Evolutionary conservation across 257 asterid species (phyloP).

Genomic region (Lycium ferocissimum): DNA sequence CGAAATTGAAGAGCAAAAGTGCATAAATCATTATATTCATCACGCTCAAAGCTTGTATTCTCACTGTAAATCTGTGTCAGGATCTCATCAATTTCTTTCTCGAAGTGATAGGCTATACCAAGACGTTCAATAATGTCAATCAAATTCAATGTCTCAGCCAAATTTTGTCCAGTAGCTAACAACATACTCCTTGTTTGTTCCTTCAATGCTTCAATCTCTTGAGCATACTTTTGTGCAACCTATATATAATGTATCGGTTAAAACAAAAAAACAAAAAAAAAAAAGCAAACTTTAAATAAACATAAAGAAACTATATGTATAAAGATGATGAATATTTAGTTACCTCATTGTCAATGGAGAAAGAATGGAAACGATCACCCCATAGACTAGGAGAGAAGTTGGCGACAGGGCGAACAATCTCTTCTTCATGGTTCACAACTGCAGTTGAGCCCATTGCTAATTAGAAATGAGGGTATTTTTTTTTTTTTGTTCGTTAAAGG

Average conservation of each 20-base stretch:
- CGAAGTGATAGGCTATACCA: conserved; percentile 45
- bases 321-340: not conserved
- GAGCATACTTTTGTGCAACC: not conserved
- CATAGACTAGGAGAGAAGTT: conserved; percentile 44
- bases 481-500: too few relatives aligned
- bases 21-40: conserved; percentile 21
- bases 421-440: not conserved
- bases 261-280: not conserved
- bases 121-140: conserved; percentile 48
- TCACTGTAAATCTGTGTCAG: conserved; percentile 1
- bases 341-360: not conserved
- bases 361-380: conserved; percentile 40
- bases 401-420: conserved; percentile 39
- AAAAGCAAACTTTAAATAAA: not conserved
- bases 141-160: conserved; percentile 33
- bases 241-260: not conserved
- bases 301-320: not conserved
- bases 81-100: conserved; percentile 40
- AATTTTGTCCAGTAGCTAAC: not conserved
- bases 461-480: not conserved
- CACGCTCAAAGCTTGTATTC: not conserved
- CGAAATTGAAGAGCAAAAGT: conserved; percentile 44
- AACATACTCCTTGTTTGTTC: conserved; percentile 35
- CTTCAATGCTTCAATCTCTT: conserved; percentile 40
- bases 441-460: not conserved